Evolutionary conservation across 2,329 filamentous ascomycete genomes (phyloP).

Genomic region (Colletotrichum truncatum): DNA sequence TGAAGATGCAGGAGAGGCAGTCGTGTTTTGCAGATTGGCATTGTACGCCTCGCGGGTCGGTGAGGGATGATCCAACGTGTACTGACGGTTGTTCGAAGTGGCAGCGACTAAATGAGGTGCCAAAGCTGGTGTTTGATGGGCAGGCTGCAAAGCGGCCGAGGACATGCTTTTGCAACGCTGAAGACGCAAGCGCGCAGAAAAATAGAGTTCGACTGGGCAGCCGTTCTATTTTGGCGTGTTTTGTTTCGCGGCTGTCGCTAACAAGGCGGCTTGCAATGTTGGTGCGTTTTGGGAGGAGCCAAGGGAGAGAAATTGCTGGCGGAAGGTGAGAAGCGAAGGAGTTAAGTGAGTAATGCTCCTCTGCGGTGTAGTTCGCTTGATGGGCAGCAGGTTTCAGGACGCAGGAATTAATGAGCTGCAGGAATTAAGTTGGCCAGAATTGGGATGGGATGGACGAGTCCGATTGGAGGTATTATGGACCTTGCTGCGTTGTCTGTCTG

Average conservation of each 20-base stretch:
- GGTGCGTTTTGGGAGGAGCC: slow-evolving; percentile 17
- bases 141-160: slow-evolving; percentile 68
- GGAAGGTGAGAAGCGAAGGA: slow-evolving; percentile 17
- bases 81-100: slow-evolving; percentile 59
- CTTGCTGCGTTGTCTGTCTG: slow-evolving; percentile 19
- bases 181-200: slow-evolving; percentile 10
- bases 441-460: slow-evolving; percentile 23
- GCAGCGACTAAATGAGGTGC: slow-evolving; percentile 54
- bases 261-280: slow-evolving; percentile 14
- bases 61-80: slow-evolving; percentile 60
- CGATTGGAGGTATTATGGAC: slow-evolving; percentile 29
- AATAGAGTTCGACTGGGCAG: slow-evolving; percentile 17
- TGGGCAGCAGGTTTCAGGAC: slow-evolving; percentile 26
- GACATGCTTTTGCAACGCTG: slow-evolving; percentile 62
- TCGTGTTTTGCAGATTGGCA: slow-evolving; percentile 57
- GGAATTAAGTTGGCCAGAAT: slow-evolving; percentile 28
- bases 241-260: slow-evolving; percentile 24
- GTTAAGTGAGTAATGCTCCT: slow-evolving; percentile 5
- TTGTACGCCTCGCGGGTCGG: slow-evolving; percentile 66
- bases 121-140: slow-evolving; percentile 61
- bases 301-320: slow-evolving; percentile 22
- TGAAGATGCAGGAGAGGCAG: slow-evolving; percentile 60
- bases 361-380: neutral
- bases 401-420: slow-evolving; percentile 28
- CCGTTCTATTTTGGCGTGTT: slow-evolving; percentile 25